These are phyloP conservation scores for Thelonectria blattea DNA, from an alignment of 2,329 filamentous ascomycete species.

Conservation along the genomic window DNA sequence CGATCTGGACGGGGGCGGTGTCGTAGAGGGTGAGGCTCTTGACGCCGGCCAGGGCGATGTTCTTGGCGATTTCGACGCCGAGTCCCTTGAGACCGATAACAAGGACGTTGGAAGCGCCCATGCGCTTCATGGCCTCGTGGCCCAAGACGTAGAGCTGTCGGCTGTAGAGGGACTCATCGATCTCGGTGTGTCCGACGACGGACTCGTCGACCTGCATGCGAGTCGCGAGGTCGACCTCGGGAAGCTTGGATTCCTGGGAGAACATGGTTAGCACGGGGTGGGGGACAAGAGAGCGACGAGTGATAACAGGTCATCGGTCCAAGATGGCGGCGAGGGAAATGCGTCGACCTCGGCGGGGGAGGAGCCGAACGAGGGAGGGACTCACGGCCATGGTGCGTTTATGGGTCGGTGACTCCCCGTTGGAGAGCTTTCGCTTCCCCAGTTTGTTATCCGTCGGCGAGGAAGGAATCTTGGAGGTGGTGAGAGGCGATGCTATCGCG, in stretches of 20 bases:
- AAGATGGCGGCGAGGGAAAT: conserved; percentile 10
- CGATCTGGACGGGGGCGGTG: conserved; percentile 79
- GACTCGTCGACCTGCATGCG: conserved; percentile 71
- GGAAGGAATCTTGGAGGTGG: conserved; percentile 45
- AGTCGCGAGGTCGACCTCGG: conserved; percentile 67
- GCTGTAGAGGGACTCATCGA: conserved; percentile 77
- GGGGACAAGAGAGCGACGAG: not conserved
- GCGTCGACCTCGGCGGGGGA: not conserved
- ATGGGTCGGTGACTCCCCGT: conserved; percentile 61
- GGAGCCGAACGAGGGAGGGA: conserved; percentile 24
- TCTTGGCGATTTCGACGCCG: conserved; percentile 98
- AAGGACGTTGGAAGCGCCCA: conserved; percentile 94
- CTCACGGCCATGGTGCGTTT: conserved; percentile 69
- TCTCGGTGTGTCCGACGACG: conserved; percentile 61
- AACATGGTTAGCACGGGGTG: conserved; percentile 4
- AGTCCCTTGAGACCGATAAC: conserved; percentile 91
- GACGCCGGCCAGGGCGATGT: conserved; percentile 95
- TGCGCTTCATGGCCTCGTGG: conserved; percentile 95
- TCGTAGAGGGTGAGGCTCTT: conserved; percentile 96
- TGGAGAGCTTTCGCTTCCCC: conserved; percentile 72
- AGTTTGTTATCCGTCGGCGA: conserved; percentile 53
- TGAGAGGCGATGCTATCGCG: conserved; percentile 28
- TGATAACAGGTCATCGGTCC: not conserved
- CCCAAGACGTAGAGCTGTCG: conserved; percentile 75
- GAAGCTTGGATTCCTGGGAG: conserved; percentile 57